Conservation (phyloP, 2,329 filamentous ascomycete species). For the Colletotrichum limetticola region DNA sequence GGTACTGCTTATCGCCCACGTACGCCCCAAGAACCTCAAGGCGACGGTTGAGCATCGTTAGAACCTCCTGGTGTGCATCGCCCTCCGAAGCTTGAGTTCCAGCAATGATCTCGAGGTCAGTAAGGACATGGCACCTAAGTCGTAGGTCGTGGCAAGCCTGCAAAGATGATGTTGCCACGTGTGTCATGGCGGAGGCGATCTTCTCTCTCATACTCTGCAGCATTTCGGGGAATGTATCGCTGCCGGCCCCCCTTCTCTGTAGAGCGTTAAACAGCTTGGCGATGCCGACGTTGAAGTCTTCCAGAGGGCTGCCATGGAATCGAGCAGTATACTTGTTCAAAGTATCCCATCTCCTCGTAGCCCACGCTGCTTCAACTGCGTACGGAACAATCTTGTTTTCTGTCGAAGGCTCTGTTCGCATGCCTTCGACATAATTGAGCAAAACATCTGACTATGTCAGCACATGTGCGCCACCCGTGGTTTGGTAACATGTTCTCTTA, state of each 20-base stretch:
- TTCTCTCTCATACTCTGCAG: conserved; percentile 75
- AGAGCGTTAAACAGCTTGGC: conserved; percentile 69
- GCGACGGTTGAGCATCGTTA: conserved; percentile 75
- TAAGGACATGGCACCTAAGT: conserved; percentile 86
- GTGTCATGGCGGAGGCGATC: conserved; percentile 79
- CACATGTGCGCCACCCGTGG: not conserved
- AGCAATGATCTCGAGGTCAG: conserved; percentile 85
- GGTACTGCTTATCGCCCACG: conserved; percentile 91
- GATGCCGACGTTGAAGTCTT: conserved; percentile 86
- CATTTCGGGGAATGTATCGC: conserved; percentile 61
- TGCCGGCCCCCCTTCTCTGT: conserved; percentile 62
- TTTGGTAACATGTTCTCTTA: conserved; percentile 51
- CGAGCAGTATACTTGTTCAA: conserved; percentile 73
- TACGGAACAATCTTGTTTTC: conserved; percentile 79
- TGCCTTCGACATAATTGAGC: conserved; percentile 85
- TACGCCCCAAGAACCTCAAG: conserved; percentile 91
- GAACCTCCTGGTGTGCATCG: conserved; percentile 50
- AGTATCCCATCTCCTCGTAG: conserved; percentile 82
- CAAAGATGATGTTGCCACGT: conserved; percentile 81
- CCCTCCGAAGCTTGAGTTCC: conserved; percentile 54
- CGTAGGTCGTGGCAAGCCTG: conserved; percentile 87
- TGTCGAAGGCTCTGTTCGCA: conserved; percentile 65
- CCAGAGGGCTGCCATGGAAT: conserved; percentile 61
- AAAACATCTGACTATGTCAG: conserved; percentile 73
- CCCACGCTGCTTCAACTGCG: conserved; percentile 92